Conservation (phyloP, 2,329 filamentous ascomycete genomes). For the Penicillium polonicum region DNA sequence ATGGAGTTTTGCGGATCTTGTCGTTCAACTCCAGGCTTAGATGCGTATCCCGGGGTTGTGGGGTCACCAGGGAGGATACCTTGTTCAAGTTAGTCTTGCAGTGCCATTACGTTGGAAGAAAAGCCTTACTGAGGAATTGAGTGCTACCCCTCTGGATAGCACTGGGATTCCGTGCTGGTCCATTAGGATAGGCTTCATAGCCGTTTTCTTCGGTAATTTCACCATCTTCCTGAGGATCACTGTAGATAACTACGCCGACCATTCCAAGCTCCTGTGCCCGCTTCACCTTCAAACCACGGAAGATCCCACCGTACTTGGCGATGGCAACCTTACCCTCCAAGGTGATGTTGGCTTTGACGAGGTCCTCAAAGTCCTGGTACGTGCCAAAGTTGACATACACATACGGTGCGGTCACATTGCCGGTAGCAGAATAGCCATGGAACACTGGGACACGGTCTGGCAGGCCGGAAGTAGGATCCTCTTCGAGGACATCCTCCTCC, state of each 20-base stretch:
- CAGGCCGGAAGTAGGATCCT: conserved; percentile 75
- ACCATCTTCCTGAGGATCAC: conserved; percentile 86
- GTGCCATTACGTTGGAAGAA: background rate
- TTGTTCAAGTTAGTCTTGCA: conserved; percentile 26
- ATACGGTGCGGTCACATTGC: conserved; percentile 83
- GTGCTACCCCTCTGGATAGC: conserved; percentile 87
- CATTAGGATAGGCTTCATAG: conserved; percentile 74
- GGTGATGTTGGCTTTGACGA: conserved; percentile 70
- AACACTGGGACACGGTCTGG: conserved; percentile 79
- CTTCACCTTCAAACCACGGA: conserved; percentile 90
- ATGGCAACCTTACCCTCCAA: conserved; percentile 84
- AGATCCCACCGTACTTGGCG: conserved; percentile 79
- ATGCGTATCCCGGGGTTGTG: conserved; percentile 90
- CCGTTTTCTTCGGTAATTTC: conserved; percentile 78
- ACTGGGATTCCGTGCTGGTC: conserved; percentile 82
- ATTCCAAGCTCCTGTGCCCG: conserved; percentile 87
- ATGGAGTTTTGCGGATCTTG: conserved; percentile 67
- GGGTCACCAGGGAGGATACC: conserved; percentile 68
- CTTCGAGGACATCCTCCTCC: conserved; percentile 77
- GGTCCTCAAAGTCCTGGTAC: conserved; percentile 79
- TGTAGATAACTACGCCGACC: conserved; percentile 80
- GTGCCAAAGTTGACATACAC: conserved; percentile 93
- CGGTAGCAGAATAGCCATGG: conserved; percentile 89
- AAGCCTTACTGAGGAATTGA: conserved; percentile 69
- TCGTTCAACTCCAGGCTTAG: conserved; percentile 81